These are phyloP conservation scores for Helminthosporium solani DNA, from an alignment of 2,329 filamentous ascomycete species.

Conservation along the genomic window DNA sequence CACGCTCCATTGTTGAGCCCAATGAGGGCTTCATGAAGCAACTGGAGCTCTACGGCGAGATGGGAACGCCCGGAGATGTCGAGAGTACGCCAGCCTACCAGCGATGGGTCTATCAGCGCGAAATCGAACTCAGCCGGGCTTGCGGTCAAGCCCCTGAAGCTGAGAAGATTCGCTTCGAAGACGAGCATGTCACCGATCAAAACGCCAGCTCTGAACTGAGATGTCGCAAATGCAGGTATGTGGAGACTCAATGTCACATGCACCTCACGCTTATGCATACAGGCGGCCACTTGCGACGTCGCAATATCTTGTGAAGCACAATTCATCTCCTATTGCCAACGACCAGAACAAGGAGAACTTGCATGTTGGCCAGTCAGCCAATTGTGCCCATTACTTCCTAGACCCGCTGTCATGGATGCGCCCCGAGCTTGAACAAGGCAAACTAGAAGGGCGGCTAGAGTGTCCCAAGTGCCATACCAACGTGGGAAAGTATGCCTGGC, in stretches of 20 bases:
- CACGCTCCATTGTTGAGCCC: slow-evolving; percentile 77
- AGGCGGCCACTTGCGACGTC: slow-evolving; percentile 64
- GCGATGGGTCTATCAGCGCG: slow-evolving; percentile 68
- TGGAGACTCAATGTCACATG: slow-evolving; percentile 15
- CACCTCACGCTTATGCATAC: slow-evolving; percentile 28
- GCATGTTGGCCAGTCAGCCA: slow-evolving; percentile 20
- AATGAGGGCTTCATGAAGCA: slow-evolving; percentile 92
- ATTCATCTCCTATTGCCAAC: slow-evolving; percentile 31
- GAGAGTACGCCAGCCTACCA: slow-evolving; percentile 76
- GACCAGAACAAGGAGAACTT: slow-evolving; percentile 13
- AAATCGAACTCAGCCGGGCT: slow-evolving; percentile 67
- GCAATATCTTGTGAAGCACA: slow-evolving; percentile 68
- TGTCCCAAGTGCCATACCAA: slow-evolving; percentile 85
- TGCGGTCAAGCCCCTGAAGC: slow-evolving; percentile 76
- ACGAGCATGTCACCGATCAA: slow-evolving; percentile 55
- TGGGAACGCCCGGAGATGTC: slow-evolving; percentile 73
- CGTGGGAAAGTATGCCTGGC: slow-evolving; percentile 93
- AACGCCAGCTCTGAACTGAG: slow-evolving; percentile 63
- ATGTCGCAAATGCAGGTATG: slow-evolving; percentile 87
- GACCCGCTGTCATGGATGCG: slow-evolving; percentile 97
- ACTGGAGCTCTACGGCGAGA: slow-evolving; percentile 80
- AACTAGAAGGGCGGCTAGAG: slow-evolving; percentile 77
- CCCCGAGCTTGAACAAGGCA: slow-evolving; percentile 75
- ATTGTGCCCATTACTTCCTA: slow-evolving; percentile 84
- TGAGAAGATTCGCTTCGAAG: slow-evolving; percentile 77